Conservation (phyloP, 1,284 basidiomycete genomes). For the Fomitopsis betulina region DNA sequence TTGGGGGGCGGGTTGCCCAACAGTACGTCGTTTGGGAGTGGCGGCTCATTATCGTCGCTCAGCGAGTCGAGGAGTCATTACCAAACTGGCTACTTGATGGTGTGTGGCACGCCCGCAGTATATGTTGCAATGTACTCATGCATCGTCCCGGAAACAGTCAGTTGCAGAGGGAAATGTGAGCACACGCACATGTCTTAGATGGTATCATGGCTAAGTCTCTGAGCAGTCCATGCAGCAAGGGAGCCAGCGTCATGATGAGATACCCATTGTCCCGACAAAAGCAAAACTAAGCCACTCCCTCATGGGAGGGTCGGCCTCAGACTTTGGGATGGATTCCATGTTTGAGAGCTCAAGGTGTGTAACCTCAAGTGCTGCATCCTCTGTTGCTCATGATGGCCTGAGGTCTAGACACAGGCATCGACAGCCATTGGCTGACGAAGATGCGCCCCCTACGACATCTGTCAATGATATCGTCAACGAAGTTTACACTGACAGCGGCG, state of each 20-base stretch:
- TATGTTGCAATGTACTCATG: slow-evolving; percentile 1
- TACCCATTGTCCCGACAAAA: slow-evolving; percentile 67
- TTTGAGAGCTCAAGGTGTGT: slow-evolving; percentile 63
- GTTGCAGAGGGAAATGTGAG: slow-evolving; percentile 53
- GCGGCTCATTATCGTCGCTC: slow-evolving; percentile 10
- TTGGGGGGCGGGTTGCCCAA: slow-evolving; percentile 18
- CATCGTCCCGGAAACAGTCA: slow-evolving; percentile 35
- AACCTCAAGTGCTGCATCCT: background rate
- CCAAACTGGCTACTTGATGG: slow-evolving; percentile 74
- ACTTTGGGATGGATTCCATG: slow-evolving; percentile 79
- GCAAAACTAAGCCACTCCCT: slow-evolving; percentile 70
- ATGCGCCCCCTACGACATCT: slow-evolving; percentile 67
- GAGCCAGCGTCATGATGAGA: slow-evolving; percentile 60
- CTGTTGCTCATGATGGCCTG: background rate
- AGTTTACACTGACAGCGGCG: slow-evolving; percentile 35
- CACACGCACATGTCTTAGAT: background rate
- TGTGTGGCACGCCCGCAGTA: slow-evolving; percentile 26
- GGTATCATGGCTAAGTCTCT: background rate
- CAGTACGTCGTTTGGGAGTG: slow-evolving; percentile 19
- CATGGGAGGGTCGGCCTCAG: slow-evolving; percentile 53
- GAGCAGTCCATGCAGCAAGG: slow-evolving; percentile 48
- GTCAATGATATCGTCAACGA: slow-evolving; percentile 69
- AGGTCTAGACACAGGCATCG: slow-evolving; percentile 39
- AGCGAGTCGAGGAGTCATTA: slow-evolving; percentile 66
- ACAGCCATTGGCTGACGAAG: slow-evolving; percentile 60